Evolutionary conservation across 179 eudicot genomes (phyloP).

Genomic region (Sideroxylon spinosum): DNA sequence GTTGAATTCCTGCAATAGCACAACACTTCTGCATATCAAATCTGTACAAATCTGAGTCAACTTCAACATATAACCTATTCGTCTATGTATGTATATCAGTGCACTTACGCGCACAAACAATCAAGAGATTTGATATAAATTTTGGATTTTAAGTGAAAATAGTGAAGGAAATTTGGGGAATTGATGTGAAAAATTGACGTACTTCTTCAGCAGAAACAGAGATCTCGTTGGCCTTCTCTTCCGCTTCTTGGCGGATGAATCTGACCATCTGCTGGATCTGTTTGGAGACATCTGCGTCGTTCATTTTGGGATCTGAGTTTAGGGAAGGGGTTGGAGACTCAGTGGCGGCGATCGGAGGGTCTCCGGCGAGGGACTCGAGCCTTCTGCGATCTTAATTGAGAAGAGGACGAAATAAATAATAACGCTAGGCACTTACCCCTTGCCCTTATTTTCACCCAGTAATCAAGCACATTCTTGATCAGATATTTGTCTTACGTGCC

Average conservation of each 20-base stretch:
- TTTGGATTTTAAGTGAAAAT: too few relatives aligned
- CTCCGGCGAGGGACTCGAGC: not conserved
- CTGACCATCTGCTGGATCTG: conserved; percentile 99
- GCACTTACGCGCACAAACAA: too few relatives aligned
- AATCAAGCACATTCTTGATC: too few relatives aligned
- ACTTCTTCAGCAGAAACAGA: conserved; percentile 97
- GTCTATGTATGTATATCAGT: not conserved
- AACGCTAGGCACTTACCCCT: too few relatives aligned
- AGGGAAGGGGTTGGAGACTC: not conserved
- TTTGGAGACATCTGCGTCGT: conserved; percentile 87
- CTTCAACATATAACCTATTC: not conserved
- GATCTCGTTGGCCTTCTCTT: conserved; percentile 97
- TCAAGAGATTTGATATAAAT: not conserved
- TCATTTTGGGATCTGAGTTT: conserved; percentile 52
- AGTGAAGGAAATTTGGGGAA: not conserved
- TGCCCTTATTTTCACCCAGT: too few relatives aligned
- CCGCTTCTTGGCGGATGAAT: conserved; percentile 98
- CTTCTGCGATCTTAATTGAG: not conserved
- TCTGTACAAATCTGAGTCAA: not conserved
- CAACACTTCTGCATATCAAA: not conserved
- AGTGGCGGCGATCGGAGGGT: not conserved
- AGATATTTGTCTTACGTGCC: too few relatives aligned
- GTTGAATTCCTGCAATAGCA: conserved; percentile 63
- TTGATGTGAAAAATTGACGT: not conserved
- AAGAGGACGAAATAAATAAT: conserved; percentile 14